Evolutionary conservation across 176 grass and related monocot genomes (phyloP).

Genomic region (Zea luxurians): DNA sequence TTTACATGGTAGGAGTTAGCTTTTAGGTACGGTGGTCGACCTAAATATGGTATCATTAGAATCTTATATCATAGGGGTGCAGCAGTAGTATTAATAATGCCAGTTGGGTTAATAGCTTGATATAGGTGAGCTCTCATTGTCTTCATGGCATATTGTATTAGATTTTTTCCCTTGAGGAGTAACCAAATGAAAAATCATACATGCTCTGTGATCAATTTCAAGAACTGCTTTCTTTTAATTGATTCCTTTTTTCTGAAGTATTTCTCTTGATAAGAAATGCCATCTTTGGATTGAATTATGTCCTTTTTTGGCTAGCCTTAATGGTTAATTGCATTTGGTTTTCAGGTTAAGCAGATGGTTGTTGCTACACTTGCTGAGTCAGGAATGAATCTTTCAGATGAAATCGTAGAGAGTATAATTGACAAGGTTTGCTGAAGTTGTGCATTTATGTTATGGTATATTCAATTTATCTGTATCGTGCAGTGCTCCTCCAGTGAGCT

Average conservation of each 20-base stretch:
- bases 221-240: neutral
- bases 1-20: slow-evolving; percentile 18
- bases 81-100: neutral
- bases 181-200: no score
- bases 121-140: neutral
- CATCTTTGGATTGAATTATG: slow-evolving; percentile 21
- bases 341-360: slow-evolving; percentile 74
- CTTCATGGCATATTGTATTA: slow-evolving; percentile 2
- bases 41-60: slow-evolving; percentile 2
- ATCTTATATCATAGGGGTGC: neutral
- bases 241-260: neutral
- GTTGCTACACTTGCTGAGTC: slow-evolving; percentile 74
- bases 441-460: neutral
- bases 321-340: slow-evolving; percentile 32
- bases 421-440: slow-evolving; percentile 51
- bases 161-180: neutral
- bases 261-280: neutral
- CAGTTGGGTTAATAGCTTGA: neutral
- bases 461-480: slow-evolving; percentile 16
- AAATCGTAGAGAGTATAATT: slow-evolving; percentile 67
- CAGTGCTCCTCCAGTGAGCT: neutral
- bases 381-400: slow-evolving; percentile 72
- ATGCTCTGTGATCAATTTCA: no score
- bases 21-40: neutral
- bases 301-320: neutral